Evolutionary conservation across 495 filamentous ascomycete species (phyloP).

Genomic region (Daldinia decipiens): DNA sequence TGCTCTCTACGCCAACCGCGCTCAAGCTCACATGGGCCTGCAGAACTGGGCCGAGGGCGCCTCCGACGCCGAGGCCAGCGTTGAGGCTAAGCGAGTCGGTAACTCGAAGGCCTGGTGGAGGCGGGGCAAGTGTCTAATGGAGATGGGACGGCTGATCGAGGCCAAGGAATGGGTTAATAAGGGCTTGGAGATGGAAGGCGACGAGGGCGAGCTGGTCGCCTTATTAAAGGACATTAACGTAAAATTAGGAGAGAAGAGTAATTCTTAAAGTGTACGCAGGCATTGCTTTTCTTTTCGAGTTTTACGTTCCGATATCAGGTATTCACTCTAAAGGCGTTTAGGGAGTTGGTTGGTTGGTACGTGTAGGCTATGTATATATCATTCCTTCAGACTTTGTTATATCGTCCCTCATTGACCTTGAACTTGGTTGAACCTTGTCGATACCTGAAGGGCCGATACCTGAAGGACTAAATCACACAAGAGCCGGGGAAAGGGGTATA

Average conservation of each 20-base stretch:
- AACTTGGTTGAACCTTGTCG: neutral
- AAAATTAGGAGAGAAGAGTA: constrained; percentile 47
- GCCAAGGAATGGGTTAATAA: constrained; percentile 75
- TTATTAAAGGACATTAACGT: constrained; percentile 76
- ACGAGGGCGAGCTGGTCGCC: constrained; percentile 72
- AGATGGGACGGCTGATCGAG: constrained; percentile 92
- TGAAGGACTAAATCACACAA: neutral
- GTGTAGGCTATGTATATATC: constrained; percentile 14
- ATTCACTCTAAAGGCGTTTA: constrained; percentile 16
- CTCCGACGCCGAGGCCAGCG: constrained; percentile 83
- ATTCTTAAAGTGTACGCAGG: constrained; percentile 19
- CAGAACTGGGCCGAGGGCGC: constrained; percentile 83
- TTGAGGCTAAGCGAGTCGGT: constrained; percentile 85
- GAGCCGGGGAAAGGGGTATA: neutral
- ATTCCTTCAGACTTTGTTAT: neutral
- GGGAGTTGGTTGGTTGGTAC: constrained; percentile 31
- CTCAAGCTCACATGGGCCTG: constrained; percentile 86
- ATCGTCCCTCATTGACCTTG: neutral
- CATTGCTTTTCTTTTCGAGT: neutral
- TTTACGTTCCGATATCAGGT: neutral
- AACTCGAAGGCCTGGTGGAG: constrained; percentile 97
- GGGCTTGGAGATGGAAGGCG: constrained; percentile 85
- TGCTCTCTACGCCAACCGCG: constrained; percentile 83
- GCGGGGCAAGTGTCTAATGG: constrained; percentile 79
- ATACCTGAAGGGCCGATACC: neutral